Conservation (phyloP, 768 basidiomycete species). For the Boletus sensibilis region DNA sequence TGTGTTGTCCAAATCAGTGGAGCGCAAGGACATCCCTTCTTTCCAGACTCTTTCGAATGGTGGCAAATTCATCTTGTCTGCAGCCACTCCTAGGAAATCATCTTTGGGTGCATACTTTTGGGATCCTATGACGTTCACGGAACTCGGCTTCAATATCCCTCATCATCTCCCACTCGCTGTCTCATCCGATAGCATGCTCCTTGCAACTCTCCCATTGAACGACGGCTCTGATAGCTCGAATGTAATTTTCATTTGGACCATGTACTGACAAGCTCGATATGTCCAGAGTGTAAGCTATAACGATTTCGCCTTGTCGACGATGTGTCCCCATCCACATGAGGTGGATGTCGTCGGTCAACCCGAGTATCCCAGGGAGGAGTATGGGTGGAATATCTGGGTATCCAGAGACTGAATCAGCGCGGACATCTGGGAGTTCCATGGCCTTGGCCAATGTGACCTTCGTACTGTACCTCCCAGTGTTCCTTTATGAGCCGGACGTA, state of each 20-base stretch:
- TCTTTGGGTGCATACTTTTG: constrained; percentile 1
- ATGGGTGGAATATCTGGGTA: too few species aligned
- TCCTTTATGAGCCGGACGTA: too few species aligned
- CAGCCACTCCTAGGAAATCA: neutral
- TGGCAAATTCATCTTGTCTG: neutral
- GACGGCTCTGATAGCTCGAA: neutral
- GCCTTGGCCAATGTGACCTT: too few species aligned
- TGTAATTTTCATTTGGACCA: neutral
- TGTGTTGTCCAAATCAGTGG: neutral
- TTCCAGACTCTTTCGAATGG: neutral
- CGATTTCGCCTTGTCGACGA: neutral
- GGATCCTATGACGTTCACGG: constrained; percentile 1
- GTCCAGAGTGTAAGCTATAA: neutral
- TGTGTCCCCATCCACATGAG: neutral
- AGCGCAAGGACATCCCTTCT: neutral
- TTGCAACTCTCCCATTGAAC: neutral
- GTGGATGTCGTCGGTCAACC: neutral
- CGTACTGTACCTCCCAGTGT: too few species aligned
- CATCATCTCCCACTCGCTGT: neutral
- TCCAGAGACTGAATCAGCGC: too few species aligned
- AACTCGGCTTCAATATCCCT: neutral
- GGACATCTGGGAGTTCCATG: too few species aligned
- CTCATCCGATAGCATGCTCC: neutral
- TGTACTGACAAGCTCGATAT: neutral
- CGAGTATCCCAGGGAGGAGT: neutral